Conservation (phyloP, 768 basidiomycete genomes). For the Hypsizygus marmoreus region DNA sequence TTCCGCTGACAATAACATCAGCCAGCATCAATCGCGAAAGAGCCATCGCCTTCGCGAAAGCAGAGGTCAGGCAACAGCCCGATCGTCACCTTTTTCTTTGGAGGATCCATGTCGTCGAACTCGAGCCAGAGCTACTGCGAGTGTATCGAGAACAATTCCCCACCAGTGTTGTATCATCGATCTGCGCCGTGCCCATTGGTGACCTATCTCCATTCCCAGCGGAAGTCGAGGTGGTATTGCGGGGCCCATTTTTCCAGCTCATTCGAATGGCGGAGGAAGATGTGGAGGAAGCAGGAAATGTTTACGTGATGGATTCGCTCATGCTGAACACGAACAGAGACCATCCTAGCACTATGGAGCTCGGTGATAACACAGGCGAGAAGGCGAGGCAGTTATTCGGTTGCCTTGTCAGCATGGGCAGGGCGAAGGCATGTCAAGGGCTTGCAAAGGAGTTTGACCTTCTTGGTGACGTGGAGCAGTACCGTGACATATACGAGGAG, state of each 20-base stretch:
- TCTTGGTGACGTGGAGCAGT: slow-evolving; percentile 14
- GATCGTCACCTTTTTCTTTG: slow-evolving; percentile 15
- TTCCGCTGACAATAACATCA: slow-evolving; percentile 23
- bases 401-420: slow-evolving; percentile 19
- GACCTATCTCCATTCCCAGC: slow-evolving; percentile 21
- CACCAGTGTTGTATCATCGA: slow-evolving; percentile 20
- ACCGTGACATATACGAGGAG: slow-evolving; percentile 11
- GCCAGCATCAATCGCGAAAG: slow-evolving; percentile 15
- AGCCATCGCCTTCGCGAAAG: slow-evolving; percentile 17
- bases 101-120: slow-evolving; percentile 19
- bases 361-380: slow-evolving; percentile 16
- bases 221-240: slow-evolving; percentile 21
- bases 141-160: slow-evolving; percentile 19
- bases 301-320: slow-evolving; percentile 20
- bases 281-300: slow-evolving; percentile 4
- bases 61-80: slow-evolving; percentile 5
- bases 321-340: slow-evolving; percentile 23
- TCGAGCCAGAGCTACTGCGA: slow-evolving; percentile 12
- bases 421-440: slow-evolving; percentile 19
- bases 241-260: slow-evolving; percentile 26
- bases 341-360: slow-evolving; percentile 26
- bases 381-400: slow-evolving; percentile 17
- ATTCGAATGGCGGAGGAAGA: slow-evolving; percentile 16
- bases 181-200: slow-evolving; percentile 23
- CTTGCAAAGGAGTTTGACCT: slow-evolving; percentile 17